Evolutionary conservation across 768 basidiomycete genomes (phyloP), one percentile per base, ranked within the genome.

Genomic region (Mycena metata): DNA sequence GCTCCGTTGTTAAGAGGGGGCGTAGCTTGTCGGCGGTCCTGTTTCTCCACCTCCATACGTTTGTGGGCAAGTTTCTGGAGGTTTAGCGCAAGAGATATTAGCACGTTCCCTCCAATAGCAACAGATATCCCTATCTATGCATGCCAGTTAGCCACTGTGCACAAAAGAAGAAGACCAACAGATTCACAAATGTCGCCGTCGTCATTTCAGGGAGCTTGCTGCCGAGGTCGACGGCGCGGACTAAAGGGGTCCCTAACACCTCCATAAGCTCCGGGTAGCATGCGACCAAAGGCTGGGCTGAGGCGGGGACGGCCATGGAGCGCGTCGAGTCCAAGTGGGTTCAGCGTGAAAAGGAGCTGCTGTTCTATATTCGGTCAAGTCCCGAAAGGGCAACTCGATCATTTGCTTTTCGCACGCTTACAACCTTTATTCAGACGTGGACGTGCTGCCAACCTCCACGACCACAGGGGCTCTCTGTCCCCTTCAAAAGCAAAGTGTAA

Each of bases 21-120:
- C 33, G 42, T 43, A n/a, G 59, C 59, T 15, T 51, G 49, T 11
- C 57, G 60, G 1, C 46, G 61, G 36, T 45, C 30, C 10, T 65
- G 60, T 78, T 76, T 76, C 69, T 76, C 77, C 33, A 75, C 80
- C 71, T 89, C 88, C 36, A 93, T 83, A 33, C 91, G 86, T 71
- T 86, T 85, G 81, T 97, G 96, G 2, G 95, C 95, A 19, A 97
- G 86, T 77, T 98, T 98, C 80, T 99, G 96, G 39, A 93, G 82
- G 80, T 98, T 98, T 69, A 99, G 85, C 17, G 95, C 96, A 24
- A 96, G 85, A 12, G 93, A 94, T 69, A 98, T 96, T 69, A 98
- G 86, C 13, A 96, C 80, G 75, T 97, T 97, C 36, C 96, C 96
- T 10, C 85, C 83, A 62, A 97, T 87, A 5, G 96, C 92, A 41